These are phyloP conservation scores for Castanopsis chinensis DNA, from an alignment of 306 rosid species.

Conservation along the genomic window DNA sequence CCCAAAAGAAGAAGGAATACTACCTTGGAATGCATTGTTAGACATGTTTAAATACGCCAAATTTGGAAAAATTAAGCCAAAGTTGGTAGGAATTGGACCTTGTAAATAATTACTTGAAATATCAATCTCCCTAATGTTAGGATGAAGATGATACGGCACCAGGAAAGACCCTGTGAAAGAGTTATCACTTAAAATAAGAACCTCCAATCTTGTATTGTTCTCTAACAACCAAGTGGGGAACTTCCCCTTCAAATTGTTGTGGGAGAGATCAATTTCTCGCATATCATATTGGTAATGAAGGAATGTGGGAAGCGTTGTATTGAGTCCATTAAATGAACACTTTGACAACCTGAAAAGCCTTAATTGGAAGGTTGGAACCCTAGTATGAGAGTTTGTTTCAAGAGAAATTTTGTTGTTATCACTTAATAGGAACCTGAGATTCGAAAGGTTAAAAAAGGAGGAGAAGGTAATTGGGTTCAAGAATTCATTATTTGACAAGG, in stretches of 20 bases:
- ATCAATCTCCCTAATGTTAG: too few relatives aligned
- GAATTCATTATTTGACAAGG: too few relatives aligned
- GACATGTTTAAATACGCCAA: background rate
- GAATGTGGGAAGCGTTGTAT: background rate
- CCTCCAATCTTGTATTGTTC: too few relatives aligned
- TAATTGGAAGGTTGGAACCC: too few relatives aligned
- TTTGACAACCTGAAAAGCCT: too few relatives aligned
- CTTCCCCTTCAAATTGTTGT: background rate
- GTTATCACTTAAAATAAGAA: too few relatives aligned
- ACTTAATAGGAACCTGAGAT: background rate
- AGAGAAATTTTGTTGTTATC: background rate
- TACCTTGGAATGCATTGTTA: background rate
- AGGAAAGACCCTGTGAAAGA: too few relatives aligned
- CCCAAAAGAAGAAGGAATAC: background rate
- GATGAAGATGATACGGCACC: too few relatives aligned
- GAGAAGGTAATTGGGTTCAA: background rate
- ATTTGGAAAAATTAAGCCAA: background rate
- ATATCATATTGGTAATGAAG: background rate
- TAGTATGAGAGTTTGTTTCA: too few relatives aligned
- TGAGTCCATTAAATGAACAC: background rate
- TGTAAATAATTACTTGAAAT: background rate
- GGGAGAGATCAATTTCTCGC: background rate
- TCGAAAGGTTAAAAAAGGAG: background rate
- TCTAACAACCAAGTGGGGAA: background rate
- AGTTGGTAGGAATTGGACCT: background rate